These are phyloP conservation scores for thale cress (Arabidopsis thaliana) DNA, from an alignment of 345 rosid genomes.

Conservation along the genomic window TAIR10.1 NC_003075.7:997501-998000, in stretches of 20 bases:
- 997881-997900: slow-evolving; percentile 95
- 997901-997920: neutral
- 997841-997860: slow-evolving; percentile 93
- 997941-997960: neutral
- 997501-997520: neutral
- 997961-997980: neutral
- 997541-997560: neutral
- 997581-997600: slow-evolving; percentile 84
- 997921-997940: neutral
- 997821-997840: slow-evolving; percentile 91
- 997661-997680: slow-evolving; percentile 65
- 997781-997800: slow-evolving; percentile 65
- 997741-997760: slow-evolving; percentile 94
- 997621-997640: slow-evolving; percentile 92
- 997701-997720: slow-evolving; percentile 88
- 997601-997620: slow-evolving; percentile 93
- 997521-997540: neutral
- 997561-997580: slow-evolving; percentile 62
- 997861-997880: slow-evolving; percentile 82
- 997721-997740: slow-evolving; percentile 78
- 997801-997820: slow-evolving; percentile 94
- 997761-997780: slow-evolving; percentile 89
- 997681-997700: slow-evolving; percentile 89
- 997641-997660: slow-evolving; percentile 90
- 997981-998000: neutral